Base-by-base conservation (phyloP, 1,284 basidiomycete species). In the Wolfiporia cocos region DNA sequence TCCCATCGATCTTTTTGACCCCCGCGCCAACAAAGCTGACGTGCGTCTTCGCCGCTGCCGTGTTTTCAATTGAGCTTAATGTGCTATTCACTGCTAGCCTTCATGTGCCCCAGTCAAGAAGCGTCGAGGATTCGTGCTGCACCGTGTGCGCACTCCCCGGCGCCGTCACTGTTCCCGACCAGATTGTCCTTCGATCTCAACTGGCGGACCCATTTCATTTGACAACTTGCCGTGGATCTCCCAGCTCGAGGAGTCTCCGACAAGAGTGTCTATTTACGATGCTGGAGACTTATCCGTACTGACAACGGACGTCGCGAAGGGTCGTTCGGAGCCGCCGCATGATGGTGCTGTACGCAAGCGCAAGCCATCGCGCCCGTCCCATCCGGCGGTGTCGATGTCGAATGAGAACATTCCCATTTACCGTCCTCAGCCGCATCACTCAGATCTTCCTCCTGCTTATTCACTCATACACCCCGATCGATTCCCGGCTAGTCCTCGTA, bases 181-280 rank as follows among this genome's bases (percentile, higher is more conserved):
- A 30, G 61, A 63, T 37, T 57, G 57, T 40, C 50, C 51, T 43
- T 45, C 54, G 40, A 49, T 44, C 41, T 53, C 48, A 40, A 37
- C 51, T 17, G 36, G 44, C 11, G 46, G 48, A 24, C 49, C 53
- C 29, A 46, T 51, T n/a, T 46, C 52, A 22, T 55, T 63, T 47
- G 61, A 63, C 48, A 43, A 50, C 31, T 46, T 63, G 5, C 55
- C 61, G 6, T 63, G 61, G 61, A 58, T 61, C n/a, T 55, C 57
- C 17, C 52, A 56, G n/a, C 33, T 63, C 12, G 54, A 53, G 44
- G 47, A 46, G 30, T 50, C 49, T 40, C 55, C 46, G 36, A 50
- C 48, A 17, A 34, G 35, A 28, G 34, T 49, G 30, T 51, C 58
- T 40, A 47, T 53, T 14, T 58, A 55, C 54, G 57, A 60, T 42